phyloP scores from a whole-genome alignment of 2,329 filamentous ascomycete species.

The Alternaria burnsii region DNA sequence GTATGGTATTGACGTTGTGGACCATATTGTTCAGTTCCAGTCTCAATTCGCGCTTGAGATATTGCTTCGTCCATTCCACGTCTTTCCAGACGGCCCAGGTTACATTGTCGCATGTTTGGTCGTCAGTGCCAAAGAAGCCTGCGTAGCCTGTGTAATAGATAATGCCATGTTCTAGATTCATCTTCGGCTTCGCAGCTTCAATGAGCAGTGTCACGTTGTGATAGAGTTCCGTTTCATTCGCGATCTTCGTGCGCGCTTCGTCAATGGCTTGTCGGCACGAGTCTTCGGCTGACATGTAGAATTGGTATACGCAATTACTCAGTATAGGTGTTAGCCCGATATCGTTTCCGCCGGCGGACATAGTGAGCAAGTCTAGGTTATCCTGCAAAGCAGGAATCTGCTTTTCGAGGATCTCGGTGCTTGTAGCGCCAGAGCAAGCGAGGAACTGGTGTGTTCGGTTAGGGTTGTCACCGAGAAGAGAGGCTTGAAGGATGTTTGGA shows the following conservation, averaged over 20 bases:
- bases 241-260: conserved; percentile 28
- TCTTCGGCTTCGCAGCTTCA: conserved; percentile 29
- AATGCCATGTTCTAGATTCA: conserved; percentile 32
- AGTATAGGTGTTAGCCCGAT: conserved; percentile 39
- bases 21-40: conserved; percentile 40
- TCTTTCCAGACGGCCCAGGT: conserved; percentile 42
- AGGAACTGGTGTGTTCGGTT: conserved; percentile 37
- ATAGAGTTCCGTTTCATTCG: conserved; percentile 26
- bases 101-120: conserved; percentile 37
- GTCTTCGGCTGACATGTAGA: conserved; percentile 26
- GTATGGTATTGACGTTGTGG: conserved; percentile 26
- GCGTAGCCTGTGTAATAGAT: conserved; percentile 42
- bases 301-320: conserved; percentile 26
- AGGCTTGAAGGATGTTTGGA: conserved; percentile 35
- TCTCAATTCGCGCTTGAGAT: conserved; percentile 36
- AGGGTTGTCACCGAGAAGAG: conserved; percentile 18
- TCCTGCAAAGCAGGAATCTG: conserved; percentile 17
- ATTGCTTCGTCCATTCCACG: conserved; percentile 33
- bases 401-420: conserved; percentile 27
- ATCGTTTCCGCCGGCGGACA: conserved; percentile 45
- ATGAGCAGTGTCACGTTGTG: conserved; percentile 32
- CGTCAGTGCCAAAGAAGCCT: conserved; percentile 40
- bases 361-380: conserved; percentile 37
- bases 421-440: conserved; percentile 42
- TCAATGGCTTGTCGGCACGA: conserved; percentile 35